Evolutionary conservation across 306 rosid genomes (phyloP).

Genomic region (Lathyrus aphaca): DNA sequence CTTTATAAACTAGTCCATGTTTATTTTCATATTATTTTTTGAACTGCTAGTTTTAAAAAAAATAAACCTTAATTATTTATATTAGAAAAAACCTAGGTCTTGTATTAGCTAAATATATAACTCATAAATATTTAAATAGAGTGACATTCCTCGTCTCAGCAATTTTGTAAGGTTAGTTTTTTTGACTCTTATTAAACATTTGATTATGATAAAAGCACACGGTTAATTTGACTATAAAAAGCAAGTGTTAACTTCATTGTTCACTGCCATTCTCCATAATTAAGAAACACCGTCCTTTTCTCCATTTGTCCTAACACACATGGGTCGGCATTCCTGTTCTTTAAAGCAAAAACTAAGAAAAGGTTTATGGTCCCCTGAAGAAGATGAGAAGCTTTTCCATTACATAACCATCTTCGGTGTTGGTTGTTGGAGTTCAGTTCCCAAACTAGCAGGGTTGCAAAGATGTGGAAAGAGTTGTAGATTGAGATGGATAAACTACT

Average conservation of each 20-base stretch:
- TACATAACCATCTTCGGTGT: constrained; percentile 81
- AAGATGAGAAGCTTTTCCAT: constrained; percentile 97
- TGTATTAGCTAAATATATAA: too few relatives aligned
- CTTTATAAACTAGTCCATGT: too few relatives aligned
- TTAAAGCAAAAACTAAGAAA: constrained; percentile 85
- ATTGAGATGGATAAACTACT: constrained; percentile 90
- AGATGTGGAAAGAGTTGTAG: constrained; percentile 98
- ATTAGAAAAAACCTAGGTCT: too few relatives aligned
- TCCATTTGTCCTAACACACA: constrained; percentile 13
- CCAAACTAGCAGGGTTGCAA: constrained; percentile 87
- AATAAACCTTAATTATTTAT: not conserved
- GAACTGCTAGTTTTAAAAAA: too few relatives aligned
- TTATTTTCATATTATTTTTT: too few relatives aligned
- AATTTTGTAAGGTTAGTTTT: too few relatives aligned
- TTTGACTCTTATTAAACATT: too few relatives aligned
- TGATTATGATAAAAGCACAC: constrained; percentile 37
- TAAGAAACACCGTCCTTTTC: constrained; percentile 38
- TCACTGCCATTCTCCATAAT: constrained; percentile 33
- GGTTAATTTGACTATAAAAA: constrained; percentile 15
- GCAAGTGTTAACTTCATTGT: constrained; percentile 5
- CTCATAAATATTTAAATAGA: too few relatives aligned
- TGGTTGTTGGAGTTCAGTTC: constrained; percentile 98
- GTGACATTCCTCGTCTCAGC: too few relatives aligned
- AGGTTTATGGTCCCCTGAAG: constrained; percentile 98
- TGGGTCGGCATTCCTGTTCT: constrained; percentile 93